These are phyloP conservation scores for Solanum sejunctum DNA, from an alignment of 257 asterid genomes.

Conservation along the genomic window DNA sequence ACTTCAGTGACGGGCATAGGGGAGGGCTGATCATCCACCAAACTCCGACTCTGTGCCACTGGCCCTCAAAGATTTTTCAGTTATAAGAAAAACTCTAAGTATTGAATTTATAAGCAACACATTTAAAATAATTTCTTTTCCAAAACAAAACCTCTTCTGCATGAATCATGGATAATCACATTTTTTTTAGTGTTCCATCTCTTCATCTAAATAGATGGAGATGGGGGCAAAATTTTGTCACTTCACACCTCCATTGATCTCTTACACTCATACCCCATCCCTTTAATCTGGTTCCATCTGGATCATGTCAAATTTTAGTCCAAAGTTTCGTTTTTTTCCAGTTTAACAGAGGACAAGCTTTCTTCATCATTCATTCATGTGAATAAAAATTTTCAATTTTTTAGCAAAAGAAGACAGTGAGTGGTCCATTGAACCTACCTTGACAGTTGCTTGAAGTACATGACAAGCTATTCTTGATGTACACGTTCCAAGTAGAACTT, in stretches of 20 bases:
- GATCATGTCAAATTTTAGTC: not conserved
- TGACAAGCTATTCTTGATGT: slow-evolving; percentile 84
- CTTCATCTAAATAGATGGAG: not conserved
- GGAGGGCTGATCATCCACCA: not conserved
- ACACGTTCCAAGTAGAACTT: slow-evolving; percentile 60
- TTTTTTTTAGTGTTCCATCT: not conserved
- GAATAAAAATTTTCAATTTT: not conserved
- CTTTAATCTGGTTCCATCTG: not conserved
- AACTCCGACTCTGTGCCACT: not conserved
- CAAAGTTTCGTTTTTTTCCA: not conserved
- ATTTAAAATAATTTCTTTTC: not conserved
- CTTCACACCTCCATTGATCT: not conserved
- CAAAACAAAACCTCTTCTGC: not conserved
- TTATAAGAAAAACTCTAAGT: not conserved
- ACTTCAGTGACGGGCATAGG: not conserved
- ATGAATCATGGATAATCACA: not conserved
- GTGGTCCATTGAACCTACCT: slow-evolving; percentile 28
- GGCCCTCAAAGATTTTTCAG: not conserved
- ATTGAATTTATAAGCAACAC: not conserved
- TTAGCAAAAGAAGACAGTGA: not conserved
- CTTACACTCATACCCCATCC: not conserved
- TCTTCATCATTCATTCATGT: not conserved
- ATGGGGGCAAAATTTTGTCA: not conserved
- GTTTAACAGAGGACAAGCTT: not conserved
- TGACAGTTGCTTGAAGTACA: slow-evolving; percentile 93